Base-by-base conservation (phyloP, 192 early-diverging fungal species). In the Mortierella alpina region DNA sequence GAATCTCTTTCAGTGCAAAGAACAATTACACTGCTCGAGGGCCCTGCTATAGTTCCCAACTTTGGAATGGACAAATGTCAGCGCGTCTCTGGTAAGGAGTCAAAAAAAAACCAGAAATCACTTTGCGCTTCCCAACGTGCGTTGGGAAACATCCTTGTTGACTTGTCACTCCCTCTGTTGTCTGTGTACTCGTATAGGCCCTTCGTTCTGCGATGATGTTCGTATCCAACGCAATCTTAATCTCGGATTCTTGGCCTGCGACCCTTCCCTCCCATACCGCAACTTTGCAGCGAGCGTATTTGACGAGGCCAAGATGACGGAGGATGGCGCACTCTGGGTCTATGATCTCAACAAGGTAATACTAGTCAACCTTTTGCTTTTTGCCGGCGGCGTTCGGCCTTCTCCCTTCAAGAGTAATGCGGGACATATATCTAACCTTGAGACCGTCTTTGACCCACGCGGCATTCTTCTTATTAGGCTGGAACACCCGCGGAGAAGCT, bases 221-320 rank as follows among this genome's bases (percentile, higher is more conserved):
- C 75, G 75, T 44, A 72, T 79, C 40, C 75, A 79, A 47, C 75
- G 75, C 62, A 79, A 71, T 52, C 64, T 79, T 51, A 71, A 79
- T 52, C 46, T 79, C 47, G 75, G 64, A 49, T 62, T 79, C 40
- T 55, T 71, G 12, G 75, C 75, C 17, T 79, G 75, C 42, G 75
- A 79, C 47, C 68, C 68, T 39, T 79, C 75, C 3, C 10, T 79
- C 48, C 75, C 75, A 45, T 72, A 79, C 59, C 75, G 75, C 52
- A 79, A 79, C 64, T 79, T 72, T 79, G 75, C 69, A 13, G 75
- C 75, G 41, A 71, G 69, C 46, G 64, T 79, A 7, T 79, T 67
- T 66, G 69, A 79, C 31, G 75, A 79, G 55, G 56, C 75, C 56
- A 71, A 79, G 75, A 71, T 79, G 56, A 60, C 59, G 18, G 75